Percentiles rank a stretch among this genome's conserved stretches.
Evolutionary conservation across 2,329 filamentous ascomycete genomes (phyloP).

Genomic region (Aspergillus unguis): DNA sequence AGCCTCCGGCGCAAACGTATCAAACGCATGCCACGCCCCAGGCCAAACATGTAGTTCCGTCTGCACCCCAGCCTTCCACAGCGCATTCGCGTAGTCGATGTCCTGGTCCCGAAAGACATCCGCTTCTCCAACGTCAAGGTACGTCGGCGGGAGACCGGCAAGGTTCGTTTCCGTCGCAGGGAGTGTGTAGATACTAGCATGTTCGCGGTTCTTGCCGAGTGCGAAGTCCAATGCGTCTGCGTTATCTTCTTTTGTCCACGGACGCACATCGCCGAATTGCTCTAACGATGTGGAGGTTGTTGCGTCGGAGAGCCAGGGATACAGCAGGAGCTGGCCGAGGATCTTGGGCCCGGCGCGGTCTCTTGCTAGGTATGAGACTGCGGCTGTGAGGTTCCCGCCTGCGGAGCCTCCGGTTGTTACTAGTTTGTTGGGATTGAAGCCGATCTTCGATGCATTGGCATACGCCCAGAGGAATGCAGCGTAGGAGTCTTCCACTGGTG

Average conservation of each 20-base stretch:
- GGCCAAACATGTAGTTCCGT: conserved; percentile 16
- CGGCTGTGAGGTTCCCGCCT: conserved; percentile 48
- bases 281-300: conserved; percentile 7
- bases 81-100: conserved; percentile 8
- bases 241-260: background rate
- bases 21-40: conserved; percentile 17
- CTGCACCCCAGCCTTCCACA: conserved; percentile 9
- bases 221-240: background rate
- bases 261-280: conserved; percentile 11
- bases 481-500: conserved; percentile 62
- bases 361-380: conserved; percentile 17
- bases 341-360: conserved; percentile 17
- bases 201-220: conserved; percentile 21
- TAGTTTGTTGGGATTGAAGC: conserved; percentile 55
- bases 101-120: conserved; percentile 14
- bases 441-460: conserved; percentile 54
- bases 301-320: conserved; percentile 19
- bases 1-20: conserved; percentile 13
- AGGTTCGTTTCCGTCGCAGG: conserved; percentile 8
- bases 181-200: conserved; percentile 8
- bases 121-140: conserved; percentile 15
- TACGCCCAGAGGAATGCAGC: conserved; percentile 63
- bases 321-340: conserved; percentile 17
- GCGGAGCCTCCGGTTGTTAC: conserved; percentile 64
- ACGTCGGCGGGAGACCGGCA: conserved; percentile 4